Base-by-base conservation (phyloP, 495 filamentous ascomycete genomes). In the Lasiosphaeria hispida region DNA sequence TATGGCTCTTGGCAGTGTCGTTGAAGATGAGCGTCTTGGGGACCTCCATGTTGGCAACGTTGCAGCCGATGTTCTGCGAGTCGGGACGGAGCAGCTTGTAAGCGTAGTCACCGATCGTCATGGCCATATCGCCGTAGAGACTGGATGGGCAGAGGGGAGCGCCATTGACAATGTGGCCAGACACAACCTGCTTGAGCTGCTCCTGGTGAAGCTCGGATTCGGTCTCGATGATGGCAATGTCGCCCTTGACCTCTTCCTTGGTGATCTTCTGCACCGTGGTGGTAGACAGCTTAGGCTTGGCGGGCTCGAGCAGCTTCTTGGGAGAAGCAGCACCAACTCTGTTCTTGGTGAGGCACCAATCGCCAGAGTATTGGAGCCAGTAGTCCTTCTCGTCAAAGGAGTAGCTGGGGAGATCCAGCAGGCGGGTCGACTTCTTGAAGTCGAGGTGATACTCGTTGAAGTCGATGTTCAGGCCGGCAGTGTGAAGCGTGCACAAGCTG, bases 361-460 rank as follows among this genome's bases (percentile, higher is more conserved):
- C 89, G 56, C 88, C 85, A 11, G 76, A 78, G 69, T 92, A 92
- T 10, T 85, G 78, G 17, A 92, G 82, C 91, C 91, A 94, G 70
- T 91, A 91, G 62, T 88, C 85, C 77, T 91, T 92, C 35, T 85
- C 71, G 57, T 94, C 88, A 74, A 86, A 96, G 9, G 81, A 82
- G 65, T 96, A 96, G 3, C 81, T 71, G 14, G 91, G 91, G 3
- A 94, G 80, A 13, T 81, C 72, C 1, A 94, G 71, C 10, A 92
- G 77, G 35, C 82, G 77, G 39, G 84, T 83, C 14, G 75, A 80
- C 8, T 75, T 61, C 43, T 69, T 69, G 65, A 90, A 93, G 66
- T 90, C 86, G 18, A 82, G 79, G 72, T 92, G 89, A 65, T 85
- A 91, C 67, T 92, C 89, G 58, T 83, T 85, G 87, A 89, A 96